Percentiles rank a stretch among this genome's conserved stretches.
phyloP scores from a whole-genome alignment of 2,329 filamentous ascomycete genomes.

The Ascochyta koolunga region DNA sequence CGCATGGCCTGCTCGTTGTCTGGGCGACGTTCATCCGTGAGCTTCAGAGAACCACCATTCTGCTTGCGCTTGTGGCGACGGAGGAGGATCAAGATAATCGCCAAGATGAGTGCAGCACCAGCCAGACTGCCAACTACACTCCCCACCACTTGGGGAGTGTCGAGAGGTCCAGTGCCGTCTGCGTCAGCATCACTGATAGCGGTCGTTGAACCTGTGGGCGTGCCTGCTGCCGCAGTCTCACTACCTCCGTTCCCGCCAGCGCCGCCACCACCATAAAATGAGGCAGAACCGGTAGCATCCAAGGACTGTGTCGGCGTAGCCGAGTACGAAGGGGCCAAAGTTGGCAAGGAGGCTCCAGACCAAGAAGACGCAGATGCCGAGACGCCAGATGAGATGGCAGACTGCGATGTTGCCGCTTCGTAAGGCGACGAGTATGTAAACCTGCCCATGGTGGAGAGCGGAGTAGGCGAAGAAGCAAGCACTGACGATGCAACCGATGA shows the following conservation, averaged over 20 bases:
- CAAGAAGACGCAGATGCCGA: not conserved
- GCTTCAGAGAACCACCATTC: conserved; percentile 37
- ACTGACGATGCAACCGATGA: conserved; percentile 4
- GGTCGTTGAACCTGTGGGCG: conserved; percentile 21
- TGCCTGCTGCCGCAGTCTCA: conserved; percentile 20
- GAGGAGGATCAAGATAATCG: conserved; percentile 59
- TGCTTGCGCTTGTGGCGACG: conserved; percentile 56
- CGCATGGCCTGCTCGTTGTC: conserved; percentile 47
- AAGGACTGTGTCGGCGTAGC: conserved; percentile 8
- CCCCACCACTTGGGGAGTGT: conserved; percentile 63
- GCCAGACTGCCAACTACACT: conserved; percentile 68
- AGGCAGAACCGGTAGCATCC: conserved; percentile 9
- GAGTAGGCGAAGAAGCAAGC: conserved; percentile 4
- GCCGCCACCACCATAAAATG: conserved; percentile 8
- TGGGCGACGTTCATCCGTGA: conserved; percentile 34
- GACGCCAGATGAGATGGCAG: conserved; percentile 5
- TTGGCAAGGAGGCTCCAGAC: not conserved
- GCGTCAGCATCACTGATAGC: conserved; percentile 13
- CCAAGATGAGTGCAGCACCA: conserved; percentile 59
- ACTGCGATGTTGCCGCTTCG: not conserved
- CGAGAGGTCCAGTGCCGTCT: conserved; percentile 37
- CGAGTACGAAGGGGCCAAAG: not conserved
- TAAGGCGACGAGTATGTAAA: conserved; percentile 2
- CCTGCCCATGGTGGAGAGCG: conserved; percentile 1
- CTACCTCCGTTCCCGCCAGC: conserved; percentile 6